Conservation (phyloP, 2,329 filamentous ascomycete species). For the Alternaria sp. region DNA sequence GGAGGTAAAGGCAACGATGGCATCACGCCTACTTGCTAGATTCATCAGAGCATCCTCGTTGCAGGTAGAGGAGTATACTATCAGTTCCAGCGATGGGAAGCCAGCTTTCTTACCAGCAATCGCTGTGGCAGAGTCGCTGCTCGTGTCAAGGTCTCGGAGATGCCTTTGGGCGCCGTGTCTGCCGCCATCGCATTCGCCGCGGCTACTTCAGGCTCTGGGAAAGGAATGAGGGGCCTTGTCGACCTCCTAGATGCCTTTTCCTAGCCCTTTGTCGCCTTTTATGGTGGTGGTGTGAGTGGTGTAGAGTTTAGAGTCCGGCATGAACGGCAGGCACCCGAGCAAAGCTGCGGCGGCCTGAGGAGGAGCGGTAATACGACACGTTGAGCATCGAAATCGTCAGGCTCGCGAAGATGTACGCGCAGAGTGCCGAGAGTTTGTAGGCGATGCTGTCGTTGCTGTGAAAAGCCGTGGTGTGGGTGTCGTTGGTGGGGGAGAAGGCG, state of each 20-base stretch:
- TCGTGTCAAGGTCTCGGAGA: not conserved
- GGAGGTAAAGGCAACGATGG: not conserved
- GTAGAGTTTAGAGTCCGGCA: not conserved
- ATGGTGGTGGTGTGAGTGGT: not conserved
- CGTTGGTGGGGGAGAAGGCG: slow-evolving; percentile 2
- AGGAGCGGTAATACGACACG: not conserved
- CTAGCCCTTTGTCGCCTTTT: not conserved
- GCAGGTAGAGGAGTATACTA: not conserved
- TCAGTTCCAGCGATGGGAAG: not conserved
- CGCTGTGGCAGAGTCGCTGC: not conserved
- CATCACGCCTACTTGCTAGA: not conserved
- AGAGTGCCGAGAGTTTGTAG: not conserved
- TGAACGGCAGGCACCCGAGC: not conserved
- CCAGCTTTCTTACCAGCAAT: not conserved
- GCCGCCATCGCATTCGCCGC: not conserved
- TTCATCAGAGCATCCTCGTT: not conserved
- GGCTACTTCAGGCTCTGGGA: not conserved
- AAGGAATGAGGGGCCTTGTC: not conserved
- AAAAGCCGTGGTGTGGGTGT: slow-evolving; percentile 1
- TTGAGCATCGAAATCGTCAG: not conserved
- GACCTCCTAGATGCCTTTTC: too few species aligned
- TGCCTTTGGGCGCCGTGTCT: not conserved
- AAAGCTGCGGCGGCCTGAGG: not conserved
- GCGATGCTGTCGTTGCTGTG: not conserved
- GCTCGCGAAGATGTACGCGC: not conserved